Base-by-base conservation (phyloP, 2,329 filamentous ascomycete genomes). In the Colletotrichum destructivum region DNA sequence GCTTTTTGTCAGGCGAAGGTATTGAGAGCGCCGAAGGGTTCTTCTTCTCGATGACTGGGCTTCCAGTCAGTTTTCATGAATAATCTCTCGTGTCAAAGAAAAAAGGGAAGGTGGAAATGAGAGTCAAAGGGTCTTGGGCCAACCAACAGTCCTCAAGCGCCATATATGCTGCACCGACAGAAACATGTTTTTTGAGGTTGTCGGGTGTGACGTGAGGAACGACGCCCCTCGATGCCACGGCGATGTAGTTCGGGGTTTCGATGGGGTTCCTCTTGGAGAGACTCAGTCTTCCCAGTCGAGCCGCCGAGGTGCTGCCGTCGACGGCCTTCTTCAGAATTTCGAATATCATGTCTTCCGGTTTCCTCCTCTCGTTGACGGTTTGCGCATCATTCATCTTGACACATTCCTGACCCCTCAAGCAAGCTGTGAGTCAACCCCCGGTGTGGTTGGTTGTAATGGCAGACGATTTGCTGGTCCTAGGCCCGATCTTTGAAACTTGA, bases 191-290 rank as follows among this genome's bases (percentile, higher is more conserved):
- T 51, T 83, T 81, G 75, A 96, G 86, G 73, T 93, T 93, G 84
- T 99, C 96, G 49, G 95, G 95, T 3, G 95, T 93, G 74, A 99
- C 83, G 83, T 99, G 96, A 62, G 96, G 95, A 46, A 98, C 85
- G 1, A 89, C 90, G 26, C 96, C 96, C 77, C 96, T 89, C 44
- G 96, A 98, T 3, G 93, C 93, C 75, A 93, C 86, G 62, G 90
- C 92, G 70, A 98, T 84, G 81, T 93, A 97, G 79, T 93, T 92
- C 54, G 96, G 96, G 40, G 96, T 99, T 23, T 93, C 85, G 74
- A 98, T 87, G n/a, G 87, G 82, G 73, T 87, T 89, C 71, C 93
- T 88, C 52, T 82, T 90, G 76, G 81, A 85, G 7, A 96, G 80
- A 5, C 86, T 83, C 31, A 98, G 82, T 63, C 85, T 87, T 4